Evolutionary conservation across 2,329 filamentous ascomycete species (phyloP).

Genomic region (Intubia oerlemansii): DNA sequence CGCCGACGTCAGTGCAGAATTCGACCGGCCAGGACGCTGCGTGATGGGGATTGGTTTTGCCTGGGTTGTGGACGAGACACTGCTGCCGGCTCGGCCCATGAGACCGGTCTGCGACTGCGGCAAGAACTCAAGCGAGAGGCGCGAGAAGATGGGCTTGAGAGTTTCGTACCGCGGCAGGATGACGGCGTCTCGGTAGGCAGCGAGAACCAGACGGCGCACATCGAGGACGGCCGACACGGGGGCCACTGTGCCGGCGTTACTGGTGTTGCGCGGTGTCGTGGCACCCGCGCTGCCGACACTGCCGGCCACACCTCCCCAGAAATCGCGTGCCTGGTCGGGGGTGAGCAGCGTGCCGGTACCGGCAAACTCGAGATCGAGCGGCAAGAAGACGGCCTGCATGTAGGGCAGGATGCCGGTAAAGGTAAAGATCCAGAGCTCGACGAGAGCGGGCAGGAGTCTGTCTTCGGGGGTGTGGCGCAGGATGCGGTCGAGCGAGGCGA

Average conservation of each 20-base stretch:
- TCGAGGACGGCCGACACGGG: conserved; percentile 43
- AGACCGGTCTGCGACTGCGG: conserved; percentile 31
- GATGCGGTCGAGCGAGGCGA: conserved; percentile 67
- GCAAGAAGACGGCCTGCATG: conserved; percentile 85
- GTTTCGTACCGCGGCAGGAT: conserved; percentile 77
- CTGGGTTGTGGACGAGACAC: no score
- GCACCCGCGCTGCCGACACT: conserved; percentile 1
- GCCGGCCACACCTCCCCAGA: conserved; percentile 52
- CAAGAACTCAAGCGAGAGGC: conserved; percentile 63
- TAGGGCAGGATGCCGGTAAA: conserved; percentile 84
- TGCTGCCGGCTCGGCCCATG: no score
- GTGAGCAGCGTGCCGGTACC: conserved; percentile 65
- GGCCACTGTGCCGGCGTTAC: conserved; percentile 15
- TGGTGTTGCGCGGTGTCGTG: background rate
- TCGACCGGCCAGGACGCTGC: conserved; percentile 12
- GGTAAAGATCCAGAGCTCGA: conserved; percentile 85
- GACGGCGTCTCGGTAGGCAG: conserved; percentile 71
- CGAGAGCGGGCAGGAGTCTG: conserved; percentile 68
- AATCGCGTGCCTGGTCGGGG: conserved; percentile 60
- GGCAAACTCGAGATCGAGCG: conserved; percentile 80
- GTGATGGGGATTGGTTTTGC: conserved; percentile 28
- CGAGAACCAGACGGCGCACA: conserved; percentile 70
- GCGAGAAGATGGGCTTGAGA: conserved; percentile 75
- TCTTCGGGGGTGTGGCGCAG: conserved; percentile 64
- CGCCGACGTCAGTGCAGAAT: conserved; percentile 5